A percentile compares a stretch with the other conserved stretches of the same genome.
Evolutionary conservation across 345 rosid species (phyloP).

Genomic region (Lepidium africanum): DNA sequence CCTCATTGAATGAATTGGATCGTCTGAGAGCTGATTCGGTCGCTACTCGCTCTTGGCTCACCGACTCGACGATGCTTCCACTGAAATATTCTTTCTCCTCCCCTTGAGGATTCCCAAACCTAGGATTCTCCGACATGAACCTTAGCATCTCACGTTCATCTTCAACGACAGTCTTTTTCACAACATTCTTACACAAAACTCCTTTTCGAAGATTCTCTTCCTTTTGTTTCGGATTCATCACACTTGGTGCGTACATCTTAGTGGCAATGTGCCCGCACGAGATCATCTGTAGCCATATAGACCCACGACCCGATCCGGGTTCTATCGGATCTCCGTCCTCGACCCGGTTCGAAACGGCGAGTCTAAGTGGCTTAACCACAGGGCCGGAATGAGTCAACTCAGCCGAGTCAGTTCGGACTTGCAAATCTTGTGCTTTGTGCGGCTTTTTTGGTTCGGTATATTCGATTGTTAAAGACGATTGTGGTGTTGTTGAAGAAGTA

Average conservation of each 20-base stretch:
- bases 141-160: slow-evolving; percentile 45
- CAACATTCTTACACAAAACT: slow-evolving; percentile 36
- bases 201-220: slow-evolving; percentile 42
- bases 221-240: slow-evolving; percentile 14
- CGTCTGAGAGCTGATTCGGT: slow-evolving; percentile 40
- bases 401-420: slow-evolving; percentile 12
- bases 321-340: slow-evolving; percentile 48
- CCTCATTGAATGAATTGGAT: slow-evolving; percentile 80
- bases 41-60: slow-evolving; percentile 38
- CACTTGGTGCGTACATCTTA: slow-evolving; percentile 23
- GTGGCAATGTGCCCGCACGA: slow-evolving; percentile 65
- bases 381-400: slow-evolving; percentile 3
- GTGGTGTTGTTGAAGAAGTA: slow-evolving; percentile 80
- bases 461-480: slow-evolving; percentile 45
- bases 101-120: slow-evolving; percentile 72
- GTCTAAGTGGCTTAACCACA: background rate
- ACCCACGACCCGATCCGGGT: slow-evolving; percentile 34
- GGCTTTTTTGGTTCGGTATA: slow-evolving; percentile 10
- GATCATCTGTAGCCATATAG: slow-evolving; percentile 63
- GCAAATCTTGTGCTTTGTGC: background rate
- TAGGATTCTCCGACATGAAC: slow-evolving; percentile 90
- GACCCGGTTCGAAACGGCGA: slow-evolving; percentile 21
- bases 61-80: slow-evolving; percentile 73
- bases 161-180: slow-evolving; percentile 36
- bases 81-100: slow-evolving; percentile 87